Conservation (phyloP, 768 basidiomycete genomes). For the Cantharellus cinnabarinus region DNA sequence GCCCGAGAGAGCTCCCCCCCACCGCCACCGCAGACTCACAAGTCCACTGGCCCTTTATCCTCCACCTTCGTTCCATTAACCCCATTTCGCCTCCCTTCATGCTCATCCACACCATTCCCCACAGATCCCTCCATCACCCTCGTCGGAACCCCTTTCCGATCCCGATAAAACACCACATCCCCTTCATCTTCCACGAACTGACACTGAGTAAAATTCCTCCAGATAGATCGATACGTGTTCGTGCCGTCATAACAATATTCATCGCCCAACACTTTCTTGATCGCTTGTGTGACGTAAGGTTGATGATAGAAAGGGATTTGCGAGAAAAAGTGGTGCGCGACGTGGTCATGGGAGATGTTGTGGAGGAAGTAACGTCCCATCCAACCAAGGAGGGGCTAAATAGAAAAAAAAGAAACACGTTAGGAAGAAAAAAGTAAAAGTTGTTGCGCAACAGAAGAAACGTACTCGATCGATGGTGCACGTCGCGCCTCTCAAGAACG, state of each 20-base stretch:
- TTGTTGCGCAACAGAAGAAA: slow-evolving; percentile 5
- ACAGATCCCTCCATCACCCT: background rate
- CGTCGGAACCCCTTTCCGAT: slow-evolving; percentile 15
- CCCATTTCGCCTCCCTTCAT: too few species aligned
- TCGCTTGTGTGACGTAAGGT: background rate
- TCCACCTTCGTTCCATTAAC: too few species aligned
- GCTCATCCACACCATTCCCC: too few species aligned
- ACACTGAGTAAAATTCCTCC: background rate
- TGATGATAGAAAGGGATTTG: slow-evolving; percentile 33
- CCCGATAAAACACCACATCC: slow-evolving; percentile 79
- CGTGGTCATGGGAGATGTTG: slow-evolving; percentile 87
- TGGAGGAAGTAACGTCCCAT: slow-evolving; percentile 71
- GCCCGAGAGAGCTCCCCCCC: too few species aligned
- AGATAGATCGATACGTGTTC: background rate
- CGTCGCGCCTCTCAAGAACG: slow-evolving; percentile 83
- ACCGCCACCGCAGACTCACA: too few species aligned
- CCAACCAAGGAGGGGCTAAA: slow-evolving; percentile 45
- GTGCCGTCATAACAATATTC: background rate
- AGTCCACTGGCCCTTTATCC: too few species aligned
- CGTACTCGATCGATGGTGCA: slow-evolving; percentile 73
- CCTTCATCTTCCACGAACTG: slow-evolving; percentile 87
- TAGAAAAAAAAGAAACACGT: slow-evolving; percentile 24
- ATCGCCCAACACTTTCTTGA: background rate
- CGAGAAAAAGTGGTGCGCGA: slow-evolving; percentile 77
- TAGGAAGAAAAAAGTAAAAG: background rate